phyloP scores from a whole-genome alignment of 1,139 yeast genomes.

The Geotrichum carabidarum region DNA sequence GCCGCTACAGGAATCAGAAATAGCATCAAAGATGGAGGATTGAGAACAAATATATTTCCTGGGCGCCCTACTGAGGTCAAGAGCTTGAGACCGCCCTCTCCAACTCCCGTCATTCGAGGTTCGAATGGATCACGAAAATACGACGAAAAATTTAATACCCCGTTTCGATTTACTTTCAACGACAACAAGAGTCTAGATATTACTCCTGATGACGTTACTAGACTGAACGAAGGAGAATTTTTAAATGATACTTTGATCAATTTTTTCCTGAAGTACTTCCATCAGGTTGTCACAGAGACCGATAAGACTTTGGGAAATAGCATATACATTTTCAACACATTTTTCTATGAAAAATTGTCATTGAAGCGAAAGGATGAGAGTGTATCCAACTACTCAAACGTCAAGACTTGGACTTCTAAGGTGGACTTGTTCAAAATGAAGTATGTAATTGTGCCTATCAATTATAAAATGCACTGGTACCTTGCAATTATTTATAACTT shows the following conservation, averaged over 20 bases:
- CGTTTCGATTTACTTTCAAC: slow-evolving; percentile 27
- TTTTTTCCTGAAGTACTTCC: slow-evolving; percentile 36
- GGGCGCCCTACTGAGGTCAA: background rate
- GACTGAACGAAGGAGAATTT: slow-evolving; percentile 39
- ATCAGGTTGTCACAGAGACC: slow-evolving; percentile 15
- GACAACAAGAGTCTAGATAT: slow-evolving; percentile 33
- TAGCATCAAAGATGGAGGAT: background rate
- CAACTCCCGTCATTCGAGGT: background rate
- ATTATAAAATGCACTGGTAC: slow-evolving; percentile 80
- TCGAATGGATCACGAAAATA: background rate
- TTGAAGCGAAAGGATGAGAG: slow-evolving; percentile 29
- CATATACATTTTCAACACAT: slow-evolving; percentile 72
- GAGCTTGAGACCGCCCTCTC: background rate
- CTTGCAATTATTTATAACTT: slow-evolving; percentile 45
- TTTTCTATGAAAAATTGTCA: slow-evolving; percentile 66
- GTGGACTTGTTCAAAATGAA: slow-evolving; percentile 58
- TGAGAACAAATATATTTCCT: background rate
- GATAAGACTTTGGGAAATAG: slow-evolving; percentile 27
- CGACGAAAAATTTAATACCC: background rate
- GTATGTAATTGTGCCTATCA: slow-evolving; percentile 73
- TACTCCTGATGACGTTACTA: slow-evolving; percentile 32
- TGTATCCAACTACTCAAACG: slow-evolving; percentile 51
- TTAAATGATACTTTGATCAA: slow-evolving; percentile 43
- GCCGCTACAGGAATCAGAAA: background rate
- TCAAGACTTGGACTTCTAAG: slow-evolving; percentile 75